Evolutionary conservation across 441 rosid genomes (phyloP).

Genomic region (Pelargonium cotyledonis): DNA sequence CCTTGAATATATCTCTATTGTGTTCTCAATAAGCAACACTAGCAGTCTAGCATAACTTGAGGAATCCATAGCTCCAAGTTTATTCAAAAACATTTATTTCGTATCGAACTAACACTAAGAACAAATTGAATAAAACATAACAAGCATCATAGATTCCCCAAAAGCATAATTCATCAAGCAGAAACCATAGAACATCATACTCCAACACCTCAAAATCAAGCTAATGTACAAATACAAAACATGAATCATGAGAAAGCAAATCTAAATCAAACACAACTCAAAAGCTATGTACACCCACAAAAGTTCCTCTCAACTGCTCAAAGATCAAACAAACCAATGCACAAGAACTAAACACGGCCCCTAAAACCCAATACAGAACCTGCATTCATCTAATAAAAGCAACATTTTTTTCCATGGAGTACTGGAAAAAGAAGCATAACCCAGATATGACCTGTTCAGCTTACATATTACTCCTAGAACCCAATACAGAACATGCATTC

Average conservation of each 20-base stretch:
- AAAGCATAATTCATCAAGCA: not conserved
- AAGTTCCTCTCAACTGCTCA: not conserved
- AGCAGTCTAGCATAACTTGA: not conserved
- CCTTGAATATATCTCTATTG: conserved; percentile 3
- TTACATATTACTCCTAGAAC: not conserved
- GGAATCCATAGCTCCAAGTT: not conserved
- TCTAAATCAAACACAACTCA: not conserved
- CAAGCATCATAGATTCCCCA: not conserved
- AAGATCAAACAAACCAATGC: conserved; percentile 5
- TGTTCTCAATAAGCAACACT: not conserved
- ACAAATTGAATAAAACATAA: not conserved
- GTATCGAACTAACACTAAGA: not conserved
- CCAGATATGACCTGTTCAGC: not conserved
- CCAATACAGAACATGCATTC: too few relatives aligned
- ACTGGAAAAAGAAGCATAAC: not conserved
- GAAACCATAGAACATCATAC: not conserved
- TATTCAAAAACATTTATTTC: not conserved
- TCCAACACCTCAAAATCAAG: not conserved
- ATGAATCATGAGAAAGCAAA: not conserved
- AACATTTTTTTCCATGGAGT: not conserved
- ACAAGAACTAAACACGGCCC: not conserved
- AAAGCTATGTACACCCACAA: not conserved
- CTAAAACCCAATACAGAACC: not conserved
- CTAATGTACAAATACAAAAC: not conserved
- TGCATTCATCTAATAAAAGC: not conserved